Percentiles rank a stretch among this genome's conserved stretches.
These are phyloP conservation scores for Microdochium nivale DNA, from an alignment of 2,329 filamentous ascomycete genomes.

Conservation along the genomic window DNA sequence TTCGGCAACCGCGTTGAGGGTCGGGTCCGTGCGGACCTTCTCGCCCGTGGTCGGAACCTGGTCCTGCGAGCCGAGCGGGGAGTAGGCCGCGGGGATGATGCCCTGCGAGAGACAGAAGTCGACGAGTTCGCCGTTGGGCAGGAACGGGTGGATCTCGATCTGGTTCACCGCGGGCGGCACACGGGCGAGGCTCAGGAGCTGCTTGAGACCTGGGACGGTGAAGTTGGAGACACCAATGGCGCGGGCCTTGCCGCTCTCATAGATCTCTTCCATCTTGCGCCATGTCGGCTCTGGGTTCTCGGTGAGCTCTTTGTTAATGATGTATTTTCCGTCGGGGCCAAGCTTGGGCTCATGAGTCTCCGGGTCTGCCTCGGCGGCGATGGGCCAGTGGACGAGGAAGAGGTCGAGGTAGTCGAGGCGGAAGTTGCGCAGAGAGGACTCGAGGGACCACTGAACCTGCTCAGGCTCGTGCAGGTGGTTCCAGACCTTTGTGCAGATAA, in stretches of 20 bases:
- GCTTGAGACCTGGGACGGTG: slow-evolving; percentile 28
- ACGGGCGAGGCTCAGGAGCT: slow-evolving; percentile 28
- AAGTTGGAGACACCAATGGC: slow-evolving; percentile 39
- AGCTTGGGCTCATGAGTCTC: slow-evolving; percentile 32
- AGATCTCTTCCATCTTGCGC: slow-evolving; percentile 46
- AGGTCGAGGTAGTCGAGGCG: slow-evolving; percentile 49
- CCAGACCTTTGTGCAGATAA: slow-evolving; percentile 60
- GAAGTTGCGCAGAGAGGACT: slow-evolving; percentile 42
- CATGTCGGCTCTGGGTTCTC: slow-evolving; percentile 58
- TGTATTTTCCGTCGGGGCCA: slow-evolving; percentile 35
- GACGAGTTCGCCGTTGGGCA: slow-evolving; percentile 38
- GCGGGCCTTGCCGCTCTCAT: slow-evolving; percentile 18
- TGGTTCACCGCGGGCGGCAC: slow-evolving; percentile 33
- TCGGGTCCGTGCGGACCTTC: slow-evolving; percentile 51
- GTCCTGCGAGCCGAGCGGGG: slow-evolving; percentile 53
- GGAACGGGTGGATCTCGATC: slow-evolving; percentile 37
- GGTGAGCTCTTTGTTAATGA: slow-evolving; percentile 50
- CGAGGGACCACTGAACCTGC: slow-evolving; percentile 46
- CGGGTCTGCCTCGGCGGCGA: slow-evolving; percentile 32
- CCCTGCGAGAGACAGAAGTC: slow-evolving; percentile 42
- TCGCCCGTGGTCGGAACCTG: slow-evolving; percentile 61
- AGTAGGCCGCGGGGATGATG: slow-evolving; percentile 44
- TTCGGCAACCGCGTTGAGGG: slow-evolving; percentile 48
- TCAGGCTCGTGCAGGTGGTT: slow-evolving; percentile 56
- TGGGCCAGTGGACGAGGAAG: slow-evolving; percentile 48